Percentiles rank a stretch among this genome's conserved stretches.
These are phyloP conservation scores for Zygosaccharomyces bisporus DNA, from an alignment of 805 yeast species.

Conservation along the genomic window DNA sequence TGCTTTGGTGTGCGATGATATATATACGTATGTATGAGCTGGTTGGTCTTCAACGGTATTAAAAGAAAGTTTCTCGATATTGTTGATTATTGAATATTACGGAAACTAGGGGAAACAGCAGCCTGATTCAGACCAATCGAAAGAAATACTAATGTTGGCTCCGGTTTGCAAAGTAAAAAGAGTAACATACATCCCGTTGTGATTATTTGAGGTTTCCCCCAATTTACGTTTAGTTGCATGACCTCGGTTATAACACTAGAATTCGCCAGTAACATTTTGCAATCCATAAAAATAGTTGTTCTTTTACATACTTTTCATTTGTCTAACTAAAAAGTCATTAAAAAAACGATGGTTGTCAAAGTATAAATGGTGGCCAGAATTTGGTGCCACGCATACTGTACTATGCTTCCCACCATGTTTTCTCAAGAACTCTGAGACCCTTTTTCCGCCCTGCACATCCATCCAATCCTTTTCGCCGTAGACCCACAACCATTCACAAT, in stretches of 20 bases:
- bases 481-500: slow-evolving; percentile 71
- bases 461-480: slow-evolving; percentile 82
- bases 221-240: not conserved
- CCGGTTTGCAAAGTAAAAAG: no score
- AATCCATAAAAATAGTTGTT: not conserved
- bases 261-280: no score
- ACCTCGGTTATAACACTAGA: no score
- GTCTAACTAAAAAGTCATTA: slow-evolving; percentile 47
- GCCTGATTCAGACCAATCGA: not conserved
- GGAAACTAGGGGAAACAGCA: not conserved
- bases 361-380: slow-evolving; percentile 77
- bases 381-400: slow-evolving; percentile 43
- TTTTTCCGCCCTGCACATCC: slow-evolving; percentile 43
- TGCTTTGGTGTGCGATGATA: no score
- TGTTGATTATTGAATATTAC: not conserved
- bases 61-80: not conserved
- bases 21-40: no score
- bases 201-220: no score
- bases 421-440: slow-evolving; percentile 31
- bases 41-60: not conserved
- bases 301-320: slow-evolving; percentile 41
- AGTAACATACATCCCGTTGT: no score
- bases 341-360: slow-evolving; percentile 59
- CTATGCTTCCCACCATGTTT: slow-evolving; percentile 24
- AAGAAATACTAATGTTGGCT: not conserved